phyloP scores from a whole-genome alignment of 345 rosid species.

The Kandelia obovata region DNA sequence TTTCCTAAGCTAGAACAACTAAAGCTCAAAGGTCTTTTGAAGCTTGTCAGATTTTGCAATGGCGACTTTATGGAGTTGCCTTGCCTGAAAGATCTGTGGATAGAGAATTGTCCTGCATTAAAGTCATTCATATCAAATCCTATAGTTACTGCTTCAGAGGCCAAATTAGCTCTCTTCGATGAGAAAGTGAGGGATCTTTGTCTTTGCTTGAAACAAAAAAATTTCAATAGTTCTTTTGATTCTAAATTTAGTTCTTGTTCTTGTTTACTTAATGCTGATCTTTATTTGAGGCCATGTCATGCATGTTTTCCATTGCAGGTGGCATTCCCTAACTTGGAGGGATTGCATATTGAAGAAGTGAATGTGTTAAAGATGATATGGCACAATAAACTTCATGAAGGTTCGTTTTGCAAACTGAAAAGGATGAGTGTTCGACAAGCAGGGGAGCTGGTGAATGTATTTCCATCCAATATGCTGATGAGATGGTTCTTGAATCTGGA shows the following conservation, averaged over 20 bases:
- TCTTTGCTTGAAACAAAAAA: background rate
- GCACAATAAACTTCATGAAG: conserved; percentile 7
- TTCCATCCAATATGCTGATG: background rate
- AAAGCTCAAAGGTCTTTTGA: too few relatives aligned
- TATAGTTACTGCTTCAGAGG: too few relatives aligned
- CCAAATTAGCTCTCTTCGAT: background rate
- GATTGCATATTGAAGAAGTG: background rate
- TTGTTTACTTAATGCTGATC: too few relatives aligned
- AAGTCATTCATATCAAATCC: too few relatives aligned
- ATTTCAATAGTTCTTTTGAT: background rate
- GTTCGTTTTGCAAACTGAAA: conserved; percentile 18
- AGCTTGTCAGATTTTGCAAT: too few relatives aligned
- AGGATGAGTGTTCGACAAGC: background rate
- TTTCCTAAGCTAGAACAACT: too few relatives aligned
- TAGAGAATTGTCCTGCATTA: too few relatives aligned
- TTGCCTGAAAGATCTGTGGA: too few relatives aligned
- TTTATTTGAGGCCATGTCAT: background rate
- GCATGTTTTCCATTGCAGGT: background rate
- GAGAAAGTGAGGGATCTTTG: background rate
- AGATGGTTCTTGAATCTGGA: background rate
- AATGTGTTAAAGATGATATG: conserved; percentile 21
- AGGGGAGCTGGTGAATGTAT: background rate
- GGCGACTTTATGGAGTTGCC: too few relatives aligned
- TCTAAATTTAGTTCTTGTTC: background rate
- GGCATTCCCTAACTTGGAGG: conserved; percentile 8